A percentile compares a stretch with the other conserved stretches of the same genome.
These are phyloP conservation scores for Ocimum tenuiflorum DNA, from an alignment of 257 asterid species.

Conservation along the genomic window DNA sequence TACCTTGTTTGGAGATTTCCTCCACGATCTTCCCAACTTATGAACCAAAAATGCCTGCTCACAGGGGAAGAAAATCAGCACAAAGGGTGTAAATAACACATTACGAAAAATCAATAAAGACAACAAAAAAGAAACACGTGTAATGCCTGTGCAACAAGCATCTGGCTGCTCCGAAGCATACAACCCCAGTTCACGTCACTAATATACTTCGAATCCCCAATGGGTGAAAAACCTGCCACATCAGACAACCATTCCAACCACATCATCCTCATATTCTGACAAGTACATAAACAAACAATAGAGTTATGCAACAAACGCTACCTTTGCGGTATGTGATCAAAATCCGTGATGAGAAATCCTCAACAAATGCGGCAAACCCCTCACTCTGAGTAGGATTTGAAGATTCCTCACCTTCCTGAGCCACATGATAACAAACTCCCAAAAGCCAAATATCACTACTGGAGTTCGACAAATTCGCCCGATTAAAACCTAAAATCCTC, in stretches of 20 bases:
- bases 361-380: slow-evolving; percentile 77
- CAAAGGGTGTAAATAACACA: not conserved
- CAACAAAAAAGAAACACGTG: slow-evolving; percentile 7
- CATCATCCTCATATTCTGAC: not conserved
- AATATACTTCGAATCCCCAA: slow-evolving; percentile 68
- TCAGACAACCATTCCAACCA: not conserved
- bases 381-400: slow-evolving; percentile 75
- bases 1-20: slow-evolving; percentile 74
- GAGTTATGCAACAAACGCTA: slow-evolving; percentile 5
- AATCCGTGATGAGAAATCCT: slow-evolving; percentile 86
- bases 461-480: slow-evolving; percentile 44
- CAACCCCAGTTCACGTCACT: slow-evolving; percentile 97
- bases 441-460: slow-evolving; percentile 83
- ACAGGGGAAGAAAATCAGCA: slow-evolving; percentile 14
- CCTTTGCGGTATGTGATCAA: slow-evolving; percentile 92
- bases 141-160: slow-evolving; percentile 95
- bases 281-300: not conserved
- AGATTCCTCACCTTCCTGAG: slow-evolving; percentile 54
- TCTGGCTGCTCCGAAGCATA: slow-evolving; percentile 99
- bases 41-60: slow-evolving; percentile 74
- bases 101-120: slow-evolving; percentile 8
- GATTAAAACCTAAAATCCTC: slow-evolving; percentile 60
- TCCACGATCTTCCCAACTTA: slow-evolving; percentile 88
- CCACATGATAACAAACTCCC: slow-evolving; percentile 69
- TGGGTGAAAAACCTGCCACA: slow-evolving; percentile 62